Conservation (phyloP, 2,329 filamentous ascomycete genomes). For the Chrysoporthe deuterocubensis region DNA sequence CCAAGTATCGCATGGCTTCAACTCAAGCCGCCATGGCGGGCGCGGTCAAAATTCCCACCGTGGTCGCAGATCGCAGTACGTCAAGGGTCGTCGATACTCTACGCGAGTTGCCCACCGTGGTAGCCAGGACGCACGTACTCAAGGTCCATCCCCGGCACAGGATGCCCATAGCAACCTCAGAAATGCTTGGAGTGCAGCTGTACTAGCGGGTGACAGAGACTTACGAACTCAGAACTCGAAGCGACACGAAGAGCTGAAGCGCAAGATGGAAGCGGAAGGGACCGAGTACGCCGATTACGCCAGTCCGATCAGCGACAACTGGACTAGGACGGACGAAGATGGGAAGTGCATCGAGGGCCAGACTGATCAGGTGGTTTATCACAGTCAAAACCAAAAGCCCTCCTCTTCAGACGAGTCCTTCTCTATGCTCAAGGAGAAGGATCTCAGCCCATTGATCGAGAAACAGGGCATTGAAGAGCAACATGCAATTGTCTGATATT, state of each 20-base stretch:
- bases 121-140: not conserved
- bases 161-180: not conserved
- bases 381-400: not conserved
- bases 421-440: not conserved
- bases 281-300: not conserved
- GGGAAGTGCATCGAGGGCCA: not conserved
- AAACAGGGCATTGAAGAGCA: not conserved
- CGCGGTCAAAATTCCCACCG: not conserved
- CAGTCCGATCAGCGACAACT: slow-evolving; percentile 3
- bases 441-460: not conserved
- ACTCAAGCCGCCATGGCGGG: not conserved
- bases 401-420: not conserved
- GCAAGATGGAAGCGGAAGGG: slow-evolving; percentile 3
- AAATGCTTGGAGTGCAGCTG: not conserved
- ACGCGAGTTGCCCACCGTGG: not conserved
- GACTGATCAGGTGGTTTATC: not conserved
- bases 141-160: not conserved
- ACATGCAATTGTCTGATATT: not conserved
- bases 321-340: not conserved
- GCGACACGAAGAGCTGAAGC: not conserved
- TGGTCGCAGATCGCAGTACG: not conserved
- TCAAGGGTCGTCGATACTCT: not conserved
- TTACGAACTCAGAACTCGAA: not conserved
- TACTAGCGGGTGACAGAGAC: not conserved
- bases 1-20: not conserved